Evolutionary conservation across 768 basidiomycete species (phyloP).

Genomic region (Agrocybe chaxingu): DNA sequence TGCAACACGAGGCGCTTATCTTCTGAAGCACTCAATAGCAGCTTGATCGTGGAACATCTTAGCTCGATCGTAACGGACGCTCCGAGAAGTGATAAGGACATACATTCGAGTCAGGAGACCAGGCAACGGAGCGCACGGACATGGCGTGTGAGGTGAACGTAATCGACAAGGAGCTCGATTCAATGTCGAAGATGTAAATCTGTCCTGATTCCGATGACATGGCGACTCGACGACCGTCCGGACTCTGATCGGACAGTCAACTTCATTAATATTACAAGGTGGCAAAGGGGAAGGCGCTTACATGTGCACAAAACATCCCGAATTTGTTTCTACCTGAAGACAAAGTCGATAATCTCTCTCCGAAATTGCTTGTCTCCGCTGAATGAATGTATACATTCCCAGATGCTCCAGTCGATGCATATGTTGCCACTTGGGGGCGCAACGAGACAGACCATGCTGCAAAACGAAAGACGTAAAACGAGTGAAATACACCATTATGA

Average conservation of each 20-base stretch:
- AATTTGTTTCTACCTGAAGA: constrained; percentile 72
- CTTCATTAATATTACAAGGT: not conserved
- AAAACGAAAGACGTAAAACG: constrained; percentile 4
- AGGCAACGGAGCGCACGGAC: constrained; percentile 81
- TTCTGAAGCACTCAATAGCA: constrained; percentile 87
- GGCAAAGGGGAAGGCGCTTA: constrained; percentile 30
- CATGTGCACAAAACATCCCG: constrained; percentile 72
- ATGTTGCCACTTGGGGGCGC: constrained; percentile 69
- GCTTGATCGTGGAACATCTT: constrained; percentile 36
- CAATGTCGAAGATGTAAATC: constrained; percentile 81
- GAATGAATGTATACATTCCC: constrained; percentile 75
- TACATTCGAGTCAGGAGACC: constrained; percentile 89
- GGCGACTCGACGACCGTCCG: constrained; percentile 80
- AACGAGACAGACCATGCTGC: constrained; percentile 85
- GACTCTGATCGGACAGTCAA: constrained; percentile 53
- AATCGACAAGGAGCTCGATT: constrained; percentile 57
- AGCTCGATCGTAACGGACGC: not conserved
- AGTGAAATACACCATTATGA: constrained; percentile 4
- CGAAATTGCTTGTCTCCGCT: constrained; percentile 64
- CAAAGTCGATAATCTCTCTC: constrained; percentile 54
- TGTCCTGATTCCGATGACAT: constrained; percentile 86
- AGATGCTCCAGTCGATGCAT: constrained; percentile 69
- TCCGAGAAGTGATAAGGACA: constrained; percentile 23
- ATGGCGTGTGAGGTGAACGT: constrained; percentile 89
- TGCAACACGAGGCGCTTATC: constrained; percentile 89